Percentiles rank a stretch among this genome's conserved stretches.
phyloP scores from a whole-genome alignment of 768 basidiomycete genomes.

The Lentinula detonsa region DNA sequence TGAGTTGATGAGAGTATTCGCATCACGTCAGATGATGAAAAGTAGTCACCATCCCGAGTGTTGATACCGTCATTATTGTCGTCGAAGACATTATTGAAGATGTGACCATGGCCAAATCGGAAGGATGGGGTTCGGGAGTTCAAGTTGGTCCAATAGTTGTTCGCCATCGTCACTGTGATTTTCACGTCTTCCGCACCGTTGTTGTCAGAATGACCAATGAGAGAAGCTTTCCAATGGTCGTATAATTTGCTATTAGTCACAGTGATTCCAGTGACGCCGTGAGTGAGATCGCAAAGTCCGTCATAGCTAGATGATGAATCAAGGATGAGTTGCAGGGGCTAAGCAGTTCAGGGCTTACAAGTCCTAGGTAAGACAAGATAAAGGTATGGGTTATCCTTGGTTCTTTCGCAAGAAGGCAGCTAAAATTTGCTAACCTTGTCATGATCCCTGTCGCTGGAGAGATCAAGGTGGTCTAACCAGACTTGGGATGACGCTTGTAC shows the following conservation, averaged over 20 bases:
- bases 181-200: slow-evolving; percentile 29
- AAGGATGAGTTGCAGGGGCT: not conserved
- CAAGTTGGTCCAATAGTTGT: slow-evolving; percentile 33
- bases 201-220: slow-evolving; percentile 38
- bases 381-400: not conserved
- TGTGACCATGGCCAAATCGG: slow-evolving; percentile 40
- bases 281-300: slow-evolving; percentile 38
- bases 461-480: slow-evolving; percentile 42
- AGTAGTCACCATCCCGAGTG: slow-evolving; percentile 29
- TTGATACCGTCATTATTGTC: slow-evolving; percentile 38
- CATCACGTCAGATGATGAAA: not conserved
- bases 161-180: slow-evolving; percentile 37
- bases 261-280: slow-evolving; percentile 35
- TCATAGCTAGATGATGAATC: slow-evolving; percentile 27
- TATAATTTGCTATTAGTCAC: slow-evolving; percentile 30
- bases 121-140: slow-evolving; percentile 41
- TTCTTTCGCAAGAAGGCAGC: not conserved
- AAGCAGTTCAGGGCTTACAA: slow-evolving; percentile 17
- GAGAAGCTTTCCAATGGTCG: slow-evolving; percentile 40
- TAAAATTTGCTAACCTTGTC: slow-evolving; percentile 26
- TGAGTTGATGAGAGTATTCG: not conserved
- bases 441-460: slow-evolving; percentile 38
- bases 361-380: slow-evolving; percentile 13
- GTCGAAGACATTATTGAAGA: slow-evolving; percentile 40
- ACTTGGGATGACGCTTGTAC: slow-evolving; percentile 33